Base-by-base conservation (phyloP, 2,329 filamentous ascomycete genomes). In the Calycina herbarum region DNA sequence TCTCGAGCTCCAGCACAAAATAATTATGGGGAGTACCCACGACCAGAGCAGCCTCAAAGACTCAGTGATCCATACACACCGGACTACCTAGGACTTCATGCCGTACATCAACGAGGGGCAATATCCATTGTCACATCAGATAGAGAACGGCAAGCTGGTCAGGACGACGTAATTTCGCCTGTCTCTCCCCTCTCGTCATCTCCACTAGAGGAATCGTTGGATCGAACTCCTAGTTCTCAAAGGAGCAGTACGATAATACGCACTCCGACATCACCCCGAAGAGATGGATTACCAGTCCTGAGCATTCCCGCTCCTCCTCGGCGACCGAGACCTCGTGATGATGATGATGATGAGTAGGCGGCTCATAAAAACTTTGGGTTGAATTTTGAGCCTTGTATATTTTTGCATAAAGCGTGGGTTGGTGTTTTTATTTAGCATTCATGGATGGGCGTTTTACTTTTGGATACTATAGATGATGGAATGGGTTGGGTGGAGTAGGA, bases 291-390 rank as follows among this genome's bases (percentile, higher is more conserved):
- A 24, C 70, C 69, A 20, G 62, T 74, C 11, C 61, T 69, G 40
- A 73, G 66, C 61, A 74, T 76, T 51, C 73, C 74, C n/a, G 73
- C 74, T 60, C 74, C 73, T 5, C 72, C 72, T 35, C 67, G 73
- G 57, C 66, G 67, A 38, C 72, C 68, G 15, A 64, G 69, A 61
- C 64, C 66, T 51, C 58, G 66, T 45, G 67, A 71, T 13, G 69
- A 73, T 7, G 69, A 73, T 7, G 61, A 61, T 11, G 24, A 40
- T 42, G 45, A 42, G 20, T 45, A 11, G 17, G 35, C 35, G 45
- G 31, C 40, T 59, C 54, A 27, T 38, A n/a, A 17, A 48, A 38
- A 24, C 20, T 51, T 24, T 51, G 45, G 20, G 27, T 11, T 10
- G 10, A 11, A 51, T 45, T n/a, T 7, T 20, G 31, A n/a, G 27